Evolutionary conservation across 2,329 filamentous ascomycete genomes (phyloP).

Genomic region (Colletotrichum tamarilloi): DNA sequence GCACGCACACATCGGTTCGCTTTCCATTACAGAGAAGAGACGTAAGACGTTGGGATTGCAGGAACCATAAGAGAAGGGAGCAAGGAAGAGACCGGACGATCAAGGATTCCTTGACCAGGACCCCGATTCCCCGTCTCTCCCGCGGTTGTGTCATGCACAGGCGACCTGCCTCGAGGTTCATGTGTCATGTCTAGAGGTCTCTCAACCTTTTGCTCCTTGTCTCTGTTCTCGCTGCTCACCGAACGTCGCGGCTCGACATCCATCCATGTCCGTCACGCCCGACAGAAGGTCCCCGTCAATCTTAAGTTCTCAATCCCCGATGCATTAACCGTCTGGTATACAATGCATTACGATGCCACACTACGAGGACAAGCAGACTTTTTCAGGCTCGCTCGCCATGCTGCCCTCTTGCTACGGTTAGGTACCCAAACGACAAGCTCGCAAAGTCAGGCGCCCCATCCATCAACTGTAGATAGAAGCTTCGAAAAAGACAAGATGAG

Average conservation of each 20-base stretch:
- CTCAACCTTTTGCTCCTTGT: not conserved
- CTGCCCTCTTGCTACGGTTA: not conserved
- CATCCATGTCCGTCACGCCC: not conserved
- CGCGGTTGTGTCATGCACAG: slow-evolving; percentile 25
- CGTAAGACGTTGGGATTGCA: slow-evolving; percentile 31
- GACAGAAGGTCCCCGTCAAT: not conserved
- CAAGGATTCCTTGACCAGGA: slow-evolving; percentile 22
- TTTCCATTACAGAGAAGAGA: slow-evolving; percentile 22
- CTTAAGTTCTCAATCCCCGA: not conserved
- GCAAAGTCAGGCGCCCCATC: not conserved
- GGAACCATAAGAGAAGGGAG: slow-evolving; percentile 5
- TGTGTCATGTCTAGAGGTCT: slow-evolving; percentile 30
- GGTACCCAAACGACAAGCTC: not conserved
- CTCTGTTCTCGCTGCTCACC: not conserved
- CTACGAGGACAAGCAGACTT: not conserved
- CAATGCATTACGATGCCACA: not conserved
- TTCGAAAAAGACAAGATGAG: not conserved
- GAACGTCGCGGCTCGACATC: not conserved
- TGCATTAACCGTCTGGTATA: slow-evolving; percentile 21
- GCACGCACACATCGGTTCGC: slow-evolving; percentile 20
- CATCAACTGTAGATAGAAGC: not conserved
- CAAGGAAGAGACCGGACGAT: slow-evolving; percentile 26
- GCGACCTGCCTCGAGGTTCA: slow-evolving; percentile 12
- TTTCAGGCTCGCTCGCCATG: not conserved
- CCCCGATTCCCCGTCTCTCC: not conserved